A percentile compares a stretch with the other conserved stretches of the same genome.
Evolutionary conservation across 2,329 filamentous ascomycete species (phyloP).

Genomic region (Xylaria sp.): DNA sequence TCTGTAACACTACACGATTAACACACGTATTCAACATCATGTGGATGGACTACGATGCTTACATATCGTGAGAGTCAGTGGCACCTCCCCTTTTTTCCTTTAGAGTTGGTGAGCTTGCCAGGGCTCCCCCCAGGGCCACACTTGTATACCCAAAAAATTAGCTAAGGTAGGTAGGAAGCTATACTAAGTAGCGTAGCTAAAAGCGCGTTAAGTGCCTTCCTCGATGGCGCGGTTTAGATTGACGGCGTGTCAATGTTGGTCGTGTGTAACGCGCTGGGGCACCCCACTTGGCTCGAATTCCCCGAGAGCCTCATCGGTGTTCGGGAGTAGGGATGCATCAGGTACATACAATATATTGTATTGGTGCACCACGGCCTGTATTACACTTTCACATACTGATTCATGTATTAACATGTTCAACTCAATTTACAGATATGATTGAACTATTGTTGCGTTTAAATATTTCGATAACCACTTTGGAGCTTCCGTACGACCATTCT

Average conservation of each 20-base stretch:
- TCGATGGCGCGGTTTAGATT: constrained; percentile 13
- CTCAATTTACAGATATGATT: not conserved
- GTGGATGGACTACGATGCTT: not conserved
- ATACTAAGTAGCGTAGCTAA: not conserved
- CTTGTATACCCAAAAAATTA: not conserved
- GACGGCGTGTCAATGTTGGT: not conserved
- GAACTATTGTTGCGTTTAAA: too few species aligned
- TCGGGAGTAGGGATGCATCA: constrained; percentile 1
- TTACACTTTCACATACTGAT: too few species aligned
- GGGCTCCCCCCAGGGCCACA: not conserved
- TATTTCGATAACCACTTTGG: too few species aligned
- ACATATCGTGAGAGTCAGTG: not conserved
- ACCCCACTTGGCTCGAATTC: constrained; percentile 23
- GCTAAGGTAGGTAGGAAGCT: not conserved
- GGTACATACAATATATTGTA: not conserved
- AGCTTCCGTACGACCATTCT: too few species aligned
- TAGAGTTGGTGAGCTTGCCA: constrained; percentile 6
- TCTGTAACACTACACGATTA: not conserved
- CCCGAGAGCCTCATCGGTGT: constrained; percentile 27
- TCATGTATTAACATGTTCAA: not conserved
- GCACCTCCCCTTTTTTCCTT: not conserved
- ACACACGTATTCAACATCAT: not conserved
- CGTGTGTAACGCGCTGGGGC: not conserved
- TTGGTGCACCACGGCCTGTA: not conserved
- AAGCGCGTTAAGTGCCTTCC: constrained; percentile 35